phyloP scores from a whole-genome alignment of 805 yeast genomes.

The Blastobotrys attinorum region DNA sequence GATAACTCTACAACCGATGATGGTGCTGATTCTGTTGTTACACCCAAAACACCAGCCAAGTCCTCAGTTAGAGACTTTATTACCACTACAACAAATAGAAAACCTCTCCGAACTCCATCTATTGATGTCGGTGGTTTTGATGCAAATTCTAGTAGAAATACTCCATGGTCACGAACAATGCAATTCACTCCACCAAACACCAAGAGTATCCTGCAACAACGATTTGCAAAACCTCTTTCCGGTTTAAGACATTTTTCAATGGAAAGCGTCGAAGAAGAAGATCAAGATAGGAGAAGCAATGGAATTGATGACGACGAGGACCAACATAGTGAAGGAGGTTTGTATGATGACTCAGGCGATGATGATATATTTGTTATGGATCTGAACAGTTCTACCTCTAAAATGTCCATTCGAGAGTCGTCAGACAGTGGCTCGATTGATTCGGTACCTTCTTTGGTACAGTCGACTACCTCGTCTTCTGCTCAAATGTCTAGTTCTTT shows the following conservation, averaged over 20 bases:
- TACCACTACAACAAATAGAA: constrained; percentile 23
- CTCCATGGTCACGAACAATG: constrained; percentile 22
- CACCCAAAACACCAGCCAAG: constrained; percentile 4
- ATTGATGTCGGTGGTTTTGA: constrained; percentile 9
- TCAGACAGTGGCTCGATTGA: constrained; percentile 7
- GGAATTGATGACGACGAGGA: constrained; percentile 9
- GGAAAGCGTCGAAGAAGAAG: constrained; percentile 9
- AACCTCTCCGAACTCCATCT: constrained; percentile 29
- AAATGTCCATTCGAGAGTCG: constrained; percentile 1
- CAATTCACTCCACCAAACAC: constrained; percentile 25
- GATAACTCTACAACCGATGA: constrained; percentile 2
- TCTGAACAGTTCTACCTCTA: constrained; percentile 5
- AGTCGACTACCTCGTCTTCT: constrained; percentile 8
- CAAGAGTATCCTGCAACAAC: neutral
- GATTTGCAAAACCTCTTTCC: neutral
- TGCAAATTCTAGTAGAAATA: constrained; percentile 5
- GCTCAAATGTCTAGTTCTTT: constrained; percentile 2
- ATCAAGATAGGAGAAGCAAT: no score
- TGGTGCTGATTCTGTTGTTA: constrained; percentile 5
- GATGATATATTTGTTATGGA: constrained; percentile 23
- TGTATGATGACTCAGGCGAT: constrained; percentile 9
- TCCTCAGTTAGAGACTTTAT: constrained; percentile 12
- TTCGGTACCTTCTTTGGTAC: constrained; percentile 21
- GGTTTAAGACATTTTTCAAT: neutral
- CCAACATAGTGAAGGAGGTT: constrained; percentile 2